A percentile compares a stretch with the other conserved stretches of the same genome.
phyloP scores from a whole-genome alignment of 805 yeast species.

The Candida vaughaniae region DNA sequence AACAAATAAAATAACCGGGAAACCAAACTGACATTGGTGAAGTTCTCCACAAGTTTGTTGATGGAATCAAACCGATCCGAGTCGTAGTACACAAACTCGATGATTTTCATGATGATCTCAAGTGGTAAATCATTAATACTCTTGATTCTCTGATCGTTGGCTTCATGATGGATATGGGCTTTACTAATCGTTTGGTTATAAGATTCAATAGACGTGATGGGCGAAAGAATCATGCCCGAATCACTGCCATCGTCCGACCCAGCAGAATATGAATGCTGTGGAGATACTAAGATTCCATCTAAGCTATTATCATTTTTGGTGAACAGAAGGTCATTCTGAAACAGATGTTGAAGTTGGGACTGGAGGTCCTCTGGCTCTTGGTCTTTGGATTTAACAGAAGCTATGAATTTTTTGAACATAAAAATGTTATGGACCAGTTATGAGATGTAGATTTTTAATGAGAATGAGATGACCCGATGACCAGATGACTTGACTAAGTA shows the following conservation, averaged over 20 bases:
- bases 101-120: constrained; percentile 53
- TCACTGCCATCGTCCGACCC: constrained; percentile 7
- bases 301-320: background rate
- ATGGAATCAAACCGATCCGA: constrained; percentile 49
- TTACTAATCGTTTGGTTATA: constrained; percentile 11
- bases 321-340: background rate
- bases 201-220: constrained; percentile 28
- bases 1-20: constrained; percentile 58
- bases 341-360: background rate
- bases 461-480: background rate
- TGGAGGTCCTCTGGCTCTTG: background rate
- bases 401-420: constrained; percentile 9
- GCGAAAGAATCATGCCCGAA: constrained; percentile 18
- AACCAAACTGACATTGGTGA: constrained; percentile 52
- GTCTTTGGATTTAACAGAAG: constrained; percentile 5
- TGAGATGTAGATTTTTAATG: too few species aligned
- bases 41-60: constrained; percentile 50
- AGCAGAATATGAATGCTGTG: constrained; percentile 6
- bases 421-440: background rate
- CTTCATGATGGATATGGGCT: constrained; percentile 4
- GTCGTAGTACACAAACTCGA: constrained; percentile 55
- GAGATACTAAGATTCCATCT: constrained; percentile 7
- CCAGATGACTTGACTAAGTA: too few species aligned
- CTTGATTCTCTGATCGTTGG: constrained; percentile 5
- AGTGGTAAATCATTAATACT: constrained; percentile 44